Base-by-base conservation (phyloP, 768 basidiomycete species). In the Dioszegia crocea region DNA sequence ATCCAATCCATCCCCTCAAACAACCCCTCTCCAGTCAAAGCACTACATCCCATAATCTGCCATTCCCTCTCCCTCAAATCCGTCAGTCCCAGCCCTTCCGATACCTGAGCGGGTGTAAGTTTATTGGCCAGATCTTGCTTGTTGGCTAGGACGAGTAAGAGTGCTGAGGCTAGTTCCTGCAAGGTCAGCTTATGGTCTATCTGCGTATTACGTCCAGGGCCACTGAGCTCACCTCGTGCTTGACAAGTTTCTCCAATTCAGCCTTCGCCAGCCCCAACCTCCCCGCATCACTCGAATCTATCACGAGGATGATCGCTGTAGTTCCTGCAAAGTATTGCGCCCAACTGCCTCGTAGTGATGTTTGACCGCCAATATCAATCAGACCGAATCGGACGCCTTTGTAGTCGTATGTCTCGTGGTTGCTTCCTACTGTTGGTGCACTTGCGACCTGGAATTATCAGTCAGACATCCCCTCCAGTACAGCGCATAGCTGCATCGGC, bases 361-460 rank as follows among this genome's bases (percentile, higher is more conserved):
- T 71, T 57, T 78, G 77, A n/a, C 77, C 77, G 27, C 76, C 77
- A 16, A 78, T 73, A 60, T 78, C 77, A 45, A 75, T 71, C 19
- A 78, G 49, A 1, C 70, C 73, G 57, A 78, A 75, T 48, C 70
- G 64, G 39, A 78, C 75, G 47, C 76, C 76, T 59, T 77, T 76
- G 61, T 77, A 76, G 45, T 77, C 73, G 70, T 77, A 77, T 31
- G 70, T 71, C 68, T 76, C 74, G 60, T 73, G 65, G 40, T 77
- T 77, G 43, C 67, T 67, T 24, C 77, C 76, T 10, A 78, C 77
- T 16, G 77, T 78, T 39, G 77, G 76, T 0, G 77, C 76, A 24
- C 74, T 74, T 21, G 75, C 71, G 23, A 53, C 51, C 51, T 53
- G 23, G 12, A 10, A 16, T 38, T 43, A 43, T 43, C 40, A 43